phyloP scores from a whole-genome alignment of 163 green algal genomes.

The Coccomyxa subellipsoidea region DNA sequence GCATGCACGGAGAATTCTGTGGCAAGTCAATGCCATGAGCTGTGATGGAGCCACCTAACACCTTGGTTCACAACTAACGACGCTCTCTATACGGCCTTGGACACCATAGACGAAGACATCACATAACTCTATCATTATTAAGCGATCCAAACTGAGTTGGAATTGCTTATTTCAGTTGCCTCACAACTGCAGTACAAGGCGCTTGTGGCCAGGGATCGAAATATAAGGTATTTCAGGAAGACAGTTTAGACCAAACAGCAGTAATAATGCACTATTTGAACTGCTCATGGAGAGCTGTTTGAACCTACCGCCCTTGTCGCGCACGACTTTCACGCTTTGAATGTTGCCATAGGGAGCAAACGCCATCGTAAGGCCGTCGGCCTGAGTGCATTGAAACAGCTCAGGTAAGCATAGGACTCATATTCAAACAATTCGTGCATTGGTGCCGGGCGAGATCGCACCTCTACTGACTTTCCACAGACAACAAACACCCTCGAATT shows the following conservation, averaged over 20 bases:
- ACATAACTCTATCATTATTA: too few relatives aligned
- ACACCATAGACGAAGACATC: background rate
- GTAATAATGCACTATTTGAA: too few relatives aligned
- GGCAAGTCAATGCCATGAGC: background rate
- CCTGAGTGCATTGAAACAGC: conserved; percentile 30
- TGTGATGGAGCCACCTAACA: background rate
- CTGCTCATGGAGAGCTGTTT: background rate
- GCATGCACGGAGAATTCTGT: too few relatives aligned
- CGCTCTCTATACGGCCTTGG: background rate
- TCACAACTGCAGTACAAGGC: too few relatives aligned
- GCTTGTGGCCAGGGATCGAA: background rate
- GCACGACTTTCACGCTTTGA: conserved; percentile 67
- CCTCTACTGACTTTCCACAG: conserved; percentile 66
- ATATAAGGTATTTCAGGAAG: too few relatives aligned
- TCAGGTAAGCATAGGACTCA: background rate
- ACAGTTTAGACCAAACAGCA: too few relatives aligned
- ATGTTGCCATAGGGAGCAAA: conserved; percentile 61
- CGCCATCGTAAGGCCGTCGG: conserved; percentile 50
- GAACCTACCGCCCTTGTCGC: conserved; percentile 73
- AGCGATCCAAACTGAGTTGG: too few relatives aligned
- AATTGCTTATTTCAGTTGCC: too few relatives aligned
- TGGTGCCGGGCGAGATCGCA: conserved; percentile 20
- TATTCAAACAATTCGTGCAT: background rate
- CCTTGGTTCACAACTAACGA: background rate
- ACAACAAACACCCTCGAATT: conserved; percentile 62